Evolutionary conservation across 108 stramenopile species (phyloP).

Genomic region (Cyclotella distinguenda): DNA sequence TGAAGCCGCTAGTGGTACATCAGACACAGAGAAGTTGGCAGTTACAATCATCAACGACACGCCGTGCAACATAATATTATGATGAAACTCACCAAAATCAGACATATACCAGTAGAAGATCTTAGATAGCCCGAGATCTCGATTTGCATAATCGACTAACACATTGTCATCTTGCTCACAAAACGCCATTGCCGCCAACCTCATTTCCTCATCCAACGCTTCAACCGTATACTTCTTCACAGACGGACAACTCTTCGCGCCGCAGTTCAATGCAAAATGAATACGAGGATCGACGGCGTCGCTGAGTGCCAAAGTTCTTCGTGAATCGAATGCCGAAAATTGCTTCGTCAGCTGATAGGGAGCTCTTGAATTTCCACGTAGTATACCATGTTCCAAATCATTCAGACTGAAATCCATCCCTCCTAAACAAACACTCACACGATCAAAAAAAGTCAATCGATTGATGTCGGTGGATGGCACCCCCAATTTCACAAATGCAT

Average conservation of each 20-base stretch:
- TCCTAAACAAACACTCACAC: conserved; percentile 52
- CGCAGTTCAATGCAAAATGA: conserved; percentile 83
- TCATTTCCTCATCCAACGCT: conserved; percentile 53
- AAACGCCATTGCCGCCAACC: conserved; percentile 49
- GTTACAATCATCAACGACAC: no score
- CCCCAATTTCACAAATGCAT: conserved; percentile 69
- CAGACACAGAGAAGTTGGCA: no score
- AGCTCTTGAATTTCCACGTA: conserved; percentile 52
- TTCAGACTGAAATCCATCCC: conserved; percentile 43
- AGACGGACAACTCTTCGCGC: conserved; percentile 64
- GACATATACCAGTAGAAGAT: conserved; percentile 57
- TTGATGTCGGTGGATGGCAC: conserved; percentile 22
- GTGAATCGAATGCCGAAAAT: conserved; percentile 10
- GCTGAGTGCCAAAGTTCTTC: conserved; percentile 9
- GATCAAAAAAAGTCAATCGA: conserved; percentile 39
- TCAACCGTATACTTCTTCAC: conserved; percentile 52
- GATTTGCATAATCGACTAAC: conserved; percentile 24
- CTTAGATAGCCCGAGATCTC: conserved; percentile 31
- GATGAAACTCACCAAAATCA: conserved; percentile 44
- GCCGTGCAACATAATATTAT: no score
- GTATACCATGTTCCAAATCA: conserved; percentile 73
- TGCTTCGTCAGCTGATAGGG: conserved; percentile 28
- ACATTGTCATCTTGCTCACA: conserved; percentile 53
- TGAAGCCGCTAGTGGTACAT: no score
- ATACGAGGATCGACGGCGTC: conserved; percentile 54